Base-by-base conservation (phyloP, 257 asterid species). In the Plantago elongata region DNA sequence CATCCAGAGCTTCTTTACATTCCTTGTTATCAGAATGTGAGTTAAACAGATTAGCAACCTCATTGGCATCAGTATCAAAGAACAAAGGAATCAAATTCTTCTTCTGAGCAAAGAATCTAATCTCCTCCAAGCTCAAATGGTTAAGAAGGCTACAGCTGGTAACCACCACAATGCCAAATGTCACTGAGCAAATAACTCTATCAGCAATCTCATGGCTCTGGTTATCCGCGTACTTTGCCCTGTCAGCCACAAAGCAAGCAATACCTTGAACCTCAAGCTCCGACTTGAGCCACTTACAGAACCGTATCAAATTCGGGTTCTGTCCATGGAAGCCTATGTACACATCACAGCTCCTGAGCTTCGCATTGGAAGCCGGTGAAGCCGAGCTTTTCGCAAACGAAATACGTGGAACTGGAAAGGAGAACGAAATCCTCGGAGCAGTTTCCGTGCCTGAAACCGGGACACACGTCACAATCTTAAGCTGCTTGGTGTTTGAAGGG, bases 121-220 rank as follows among this genome's bases (percentile, higher is more conserved):
- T 75, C 75, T 89, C 97, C 73, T 87, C 97, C 77, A 83, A 46
- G 66, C 79, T 84, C 9, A 74, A 48, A 64, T 79, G 95, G 68
- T 81, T 84, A 17, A 74, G 71, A 38, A 83, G 74, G 68, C 89
- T 83, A 57, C 72, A 45, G 42, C 69, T 60, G 2, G 96, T 87
- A 51, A 84, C 78, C n/a, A 90, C 78, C 17, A 80, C 85, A 11
- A 90, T 74, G 1, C 97, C 96, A 27, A 52, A 87, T 10, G 87
- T 54, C 5, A 84, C 97, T 7, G 97, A 87, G 78, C 95, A 90
- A 17, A 87, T 85, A 43, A 90, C 93, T 37, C 93, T 66, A 70
- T 90, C 97, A 16, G 96, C 97, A 65, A 82, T 87, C 68, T 84
- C 97, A 34, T 87, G 93, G 79, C 93, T 90, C 76, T 90, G 97